Evolutionary conservation across 2,329 filamentous ascomycete species (phyloP).

Genomic region (Xylaria digitata): DNA sequence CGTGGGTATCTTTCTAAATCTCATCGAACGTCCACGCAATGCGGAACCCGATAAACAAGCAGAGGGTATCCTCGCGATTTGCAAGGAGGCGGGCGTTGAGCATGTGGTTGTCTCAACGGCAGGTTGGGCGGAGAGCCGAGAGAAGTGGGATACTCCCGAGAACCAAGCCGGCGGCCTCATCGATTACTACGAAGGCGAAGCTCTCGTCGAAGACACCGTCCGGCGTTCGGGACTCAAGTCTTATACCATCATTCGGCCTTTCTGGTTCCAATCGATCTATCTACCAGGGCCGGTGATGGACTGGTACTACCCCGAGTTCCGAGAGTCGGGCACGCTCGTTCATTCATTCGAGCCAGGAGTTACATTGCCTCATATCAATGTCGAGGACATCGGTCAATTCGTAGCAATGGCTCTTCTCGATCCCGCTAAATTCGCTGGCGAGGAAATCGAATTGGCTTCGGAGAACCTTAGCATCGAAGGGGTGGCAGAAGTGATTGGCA

Average conservation of each 20-base stretch:
- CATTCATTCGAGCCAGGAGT: constrained; percentile 39
- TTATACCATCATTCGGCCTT: constrained; percentile 51
- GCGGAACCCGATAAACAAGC: constrained; percentile 45
- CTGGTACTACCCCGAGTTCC: constrained; percentile 47
- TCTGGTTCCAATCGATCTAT: constrained; percentile 47
- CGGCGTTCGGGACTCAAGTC: constrained; percentile 39
- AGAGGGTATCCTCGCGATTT: constrained; percentile 47
- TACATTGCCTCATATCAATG: constrained; percentile 47
- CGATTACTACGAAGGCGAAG: constrained; percentile 10
- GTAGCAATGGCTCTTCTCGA: constrained; percentile 48
- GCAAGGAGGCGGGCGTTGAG: constrained; percentile 53
- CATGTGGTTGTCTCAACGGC: constrained; percentile 39
- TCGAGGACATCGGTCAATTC: constrained; percentile 49
- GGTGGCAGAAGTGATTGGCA: constrained; percentile 44
- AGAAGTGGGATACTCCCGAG: constrained; percentile 21
- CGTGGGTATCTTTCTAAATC: constrained; percentile 44
- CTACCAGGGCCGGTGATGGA: constrained; percentile 35
- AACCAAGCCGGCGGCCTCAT: neutral
- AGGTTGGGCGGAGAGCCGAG: neutral
- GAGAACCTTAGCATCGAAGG: constrained; percentile 47
- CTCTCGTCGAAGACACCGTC: constrained; percentile 17
- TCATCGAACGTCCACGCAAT: constrained; percentile 34
- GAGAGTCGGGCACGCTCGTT: constrained; percentile 45
- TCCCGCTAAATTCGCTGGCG: constrained; percentile 45
- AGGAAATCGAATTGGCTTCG: constrained; percentile 48